Conservation (phyloP, 1,284 basidiomycete genomes). For the Malassezia furfur region DNA sequence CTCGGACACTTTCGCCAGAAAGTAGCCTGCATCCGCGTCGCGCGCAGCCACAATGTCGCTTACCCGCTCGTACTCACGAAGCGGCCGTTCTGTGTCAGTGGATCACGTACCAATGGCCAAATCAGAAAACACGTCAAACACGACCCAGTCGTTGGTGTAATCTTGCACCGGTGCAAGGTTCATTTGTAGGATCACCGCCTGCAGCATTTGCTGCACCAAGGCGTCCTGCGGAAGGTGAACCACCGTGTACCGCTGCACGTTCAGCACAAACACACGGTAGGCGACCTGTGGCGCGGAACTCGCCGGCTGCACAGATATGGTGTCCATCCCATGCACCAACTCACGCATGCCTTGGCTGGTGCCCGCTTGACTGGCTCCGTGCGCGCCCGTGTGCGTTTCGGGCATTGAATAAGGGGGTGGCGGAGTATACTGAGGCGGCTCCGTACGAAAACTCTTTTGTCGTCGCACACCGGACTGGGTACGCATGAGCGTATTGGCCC, state of each 20-base stretch:
- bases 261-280: conserved; percentile 11
- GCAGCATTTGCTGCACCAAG: neutral
- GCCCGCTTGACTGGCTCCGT: too few species aligned
- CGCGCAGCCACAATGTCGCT: conserved; percentile 29
- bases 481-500: too few species aligned
- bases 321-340: neutral
- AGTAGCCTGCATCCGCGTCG: conserved; percentile 27
- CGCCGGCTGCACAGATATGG: neutral
- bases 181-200: neutral
- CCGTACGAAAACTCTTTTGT: too few species aligned
- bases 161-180: conserved; percentile 1
- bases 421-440: too few species aligned
- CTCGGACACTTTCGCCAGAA: conserved; percentile 39
- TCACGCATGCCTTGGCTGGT: neutral
- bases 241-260: conserved; percentile 5
- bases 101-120: conserved; percentile 23
- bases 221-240: conserved; percentile 4
- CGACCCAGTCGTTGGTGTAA: conserved; percentile 33
- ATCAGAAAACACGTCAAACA: conserved; percentile 36
- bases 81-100: conserved; percentile 28
- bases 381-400: too few species aligned
- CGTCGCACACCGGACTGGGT: too few species aligned
- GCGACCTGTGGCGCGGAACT: neutral
- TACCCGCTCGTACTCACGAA: conserved; percentile 46
- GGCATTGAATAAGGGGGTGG: too few species aligned